Base-by-base conservation (phyloP, 148 eudicot species). In the Amaranthus palmeri region DNA sequence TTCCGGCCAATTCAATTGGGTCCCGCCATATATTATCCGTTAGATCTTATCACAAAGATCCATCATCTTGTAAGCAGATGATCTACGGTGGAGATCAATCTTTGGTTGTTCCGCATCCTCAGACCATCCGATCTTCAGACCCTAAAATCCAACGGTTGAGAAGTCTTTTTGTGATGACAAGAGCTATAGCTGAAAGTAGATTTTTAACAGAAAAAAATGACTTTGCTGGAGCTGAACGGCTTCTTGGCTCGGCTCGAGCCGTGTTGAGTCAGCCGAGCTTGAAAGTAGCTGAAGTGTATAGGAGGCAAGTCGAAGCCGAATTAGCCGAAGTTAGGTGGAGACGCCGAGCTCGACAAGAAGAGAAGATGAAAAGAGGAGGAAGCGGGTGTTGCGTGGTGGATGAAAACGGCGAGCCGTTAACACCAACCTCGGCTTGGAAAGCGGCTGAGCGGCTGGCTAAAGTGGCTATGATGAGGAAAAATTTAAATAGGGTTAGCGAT, bases 381-480 rank as follows among this genome's bases (percentile, higher is more conserved):
- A 70, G 67, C 36, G 79, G 70, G 59, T 76, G 80, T 70, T 83
- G 79, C 13, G 66, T 59, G 8, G 76, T 72, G 13, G 93, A 92
- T 41, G 96, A 87, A 43, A 93, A 93, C 47, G 90, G 85, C 0
- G 92, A 93, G 81, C 86, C 86, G 79, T 68, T 91, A 10, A 92
- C 97, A 65, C 97, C 99, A 14, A 91, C 92, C 0, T 95, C 99
- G 80, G 99, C 97, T 73, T 95, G 97, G 99, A 84, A 86, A 75
- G 99, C 93, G 45, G 97, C 97, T 42, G 97, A 92, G 82, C 83
- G 89, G 72, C 89, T 93, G 55, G 98, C 98, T 71, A 93, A 93
- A 50, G 88, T 93, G n/a, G 98, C 98, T 0, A 80, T 87, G 1
- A 89, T 91, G 96, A 86, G 91, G 54, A 89, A 93, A 86, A 85